These are phyloP conservation scores for Agrocybe pediades DNA, from an alignment of 768 basidiomycete genomes.

Conservation along the genomic window DNA sequence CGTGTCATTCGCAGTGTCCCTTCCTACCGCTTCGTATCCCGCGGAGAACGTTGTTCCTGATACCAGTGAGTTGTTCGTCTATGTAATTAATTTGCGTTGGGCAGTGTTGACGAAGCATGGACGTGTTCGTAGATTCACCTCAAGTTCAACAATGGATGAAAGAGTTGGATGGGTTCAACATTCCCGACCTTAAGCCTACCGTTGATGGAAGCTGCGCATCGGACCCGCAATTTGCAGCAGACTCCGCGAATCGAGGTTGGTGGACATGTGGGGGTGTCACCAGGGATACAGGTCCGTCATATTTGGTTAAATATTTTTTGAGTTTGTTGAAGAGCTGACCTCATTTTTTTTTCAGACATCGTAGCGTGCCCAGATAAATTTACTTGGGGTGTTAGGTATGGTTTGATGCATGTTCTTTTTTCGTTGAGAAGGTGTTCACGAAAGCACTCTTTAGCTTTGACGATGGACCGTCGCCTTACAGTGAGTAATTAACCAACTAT, in stretches of 20 bases:
- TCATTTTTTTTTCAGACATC: slow-evolving; percentile 44
- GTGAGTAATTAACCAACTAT: slow-evolving; percentile 44
- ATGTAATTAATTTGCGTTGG: background rate
- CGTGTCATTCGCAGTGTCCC: background rate
- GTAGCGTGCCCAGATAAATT: slow-evolving; percentile 64
- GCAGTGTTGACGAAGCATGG: background rate
- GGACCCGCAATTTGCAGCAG: slow-evolving; percentile 54
- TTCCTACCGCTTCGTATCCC: slow-evolving; percentile 60
- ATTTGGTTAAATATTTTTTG: background rate
- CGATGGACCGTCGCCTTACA: slow-evolving; percentile 86
- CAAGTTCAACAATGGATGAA: slow-evolving; percentile 75
- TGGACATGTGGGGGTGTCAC: slow-evolving; percentile 87
- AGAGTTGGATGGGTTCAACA: slow-evolving; percentile 69
- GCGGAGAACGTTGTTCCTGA: slow-evolving; percentile 58
- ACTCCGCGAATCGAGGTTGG: slow-evolving; percentile 73
- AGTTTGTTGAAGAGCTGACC: background rate
- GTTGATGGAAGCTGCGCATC: slow-evolving; percentile 65
- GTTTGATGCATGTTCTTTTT: background rate
- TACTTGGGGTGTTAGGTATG: slow-evolving; percentile 74
- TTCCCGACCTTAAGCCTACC: slow-evolving; percentile 66
- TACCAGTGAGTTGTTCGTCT: slow-evolving; percentile 40
- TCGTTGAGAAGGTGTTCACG: background rate
- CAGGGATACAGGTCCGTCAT: slow-evolving; percentile 41
- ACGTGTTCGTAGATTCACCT: slow-evolving; percentile 41
- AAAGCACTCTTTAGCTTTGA: slow-evolving; percentile 56